phyloP scores from a whole-genome alignment of 2,329 filamentous ascomycete genomes.

The Neophaeococcomyces aloes region DNA sequence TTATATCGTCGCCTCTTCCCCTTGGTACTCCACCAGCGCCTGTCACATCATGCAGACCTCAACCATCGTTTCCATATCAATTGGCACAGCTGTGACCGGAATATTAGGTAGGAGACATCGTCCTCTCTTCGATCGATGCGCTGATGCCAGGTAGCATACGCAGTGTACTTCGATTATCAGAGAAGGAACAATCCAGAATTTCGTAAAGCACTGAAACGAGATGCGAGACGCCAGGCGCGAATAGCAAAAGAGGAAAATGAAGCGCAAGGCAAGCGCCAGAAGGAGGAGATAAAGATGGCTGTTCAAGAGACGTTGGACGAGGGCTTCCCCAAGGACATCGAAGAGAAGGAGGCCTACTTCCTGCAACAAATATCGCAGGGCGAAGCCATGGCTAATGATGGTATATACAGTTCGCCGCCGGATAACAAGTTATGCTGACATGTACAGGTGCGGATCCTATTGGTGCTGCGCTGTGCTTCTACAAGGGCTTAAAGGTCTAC shows the following conservation, averaged over 20 bases:
- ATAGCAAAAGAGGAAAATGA: conserved; percentile 39
- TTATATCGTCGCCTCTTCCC: neutral
- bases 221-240: conserved; percentile 38
- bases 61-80: conserved; percentile 47
- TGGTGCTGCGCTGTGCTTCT: conserved; percentile 88
- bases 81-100: conserved; percentile 49
- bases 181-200: conserved; percentile 54
- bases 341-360: conserved; percentile 92
- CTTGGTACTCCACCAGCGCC: neutral
- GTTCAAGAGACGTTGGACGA: conserved; percentile 78
- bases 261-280: conserved; percentile 38
- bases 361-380: conserved; percentile 88
- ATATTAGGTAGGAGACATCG: conserved; percentile 37
- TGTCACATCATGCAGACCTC: conserved; percentile 40
- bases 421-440: conserved; percentile 12
- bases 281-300: conserved; percentile 58
- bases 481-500: conserved; percentile 98
- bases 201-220: conserved; percentile 46
- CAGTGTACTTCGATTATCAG: conserved; percentile 56
- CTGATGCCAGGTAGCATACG: conserved; percentile 41
- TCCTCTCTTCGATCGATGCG: neutral
- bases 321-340: conserved; percentile 79
- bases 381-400: conserved; percentile 71
- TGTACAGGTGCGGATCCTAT: conserved; percentile 38
- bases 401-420: conserved; percentile 40